phyloP scores from a whole-genome alignment of 2,329 filamentous ascomycete species.

The Albophoma yamanashiensis region DNA sequence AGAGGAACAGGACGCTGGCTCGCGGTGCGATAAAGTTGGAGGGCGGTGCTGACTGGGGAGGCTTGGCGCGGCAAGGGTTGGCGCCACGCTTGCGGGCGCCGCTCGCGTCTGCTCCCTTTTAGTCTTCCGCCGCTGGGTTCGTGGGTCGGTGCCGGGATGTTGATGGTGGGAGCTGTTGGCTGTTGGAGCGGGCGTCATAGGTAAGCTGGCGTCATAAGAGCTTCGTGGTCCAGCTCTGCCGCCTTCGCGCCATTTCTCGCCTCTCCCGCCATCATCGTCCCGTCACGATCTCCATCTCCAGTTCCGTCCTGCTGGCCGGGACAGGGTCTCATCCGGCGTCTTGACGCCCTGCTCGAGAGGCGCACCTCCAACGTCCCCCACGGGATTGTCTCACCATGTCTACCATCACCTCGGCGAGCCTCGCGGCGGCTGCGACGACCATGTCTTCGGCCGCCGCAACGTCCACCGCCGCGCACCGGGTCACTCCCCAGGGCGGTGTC shows the following conservation, averaged over 20 bases:
- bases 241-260: neutral
- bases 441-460: neutral
- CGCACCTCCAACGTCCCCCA: neutral
- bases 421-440: neutral
- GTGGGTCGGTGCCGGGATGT: neutral
- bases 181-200: neutral
- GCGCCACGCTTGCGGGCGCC: neutral
- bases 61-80: neutral
- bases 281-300: neutral
- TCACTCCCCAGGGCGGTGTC: constrained; percentile 43
- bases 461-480: neutral
- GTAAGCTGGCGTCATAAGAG: neutral
- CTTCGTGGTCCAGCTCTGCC: neutral
- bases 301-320: neutral
- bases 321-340: neutral
- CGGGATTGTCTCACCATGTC: neutral
- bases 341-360: neutral
- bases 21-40: neutral
- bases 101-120: neutral
- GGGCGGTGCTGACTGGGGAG: neutral
- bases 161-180: no score
- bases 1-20: neutral
- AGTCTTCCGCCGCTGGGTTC: neutral
- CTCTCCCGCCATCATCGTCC: neutral
- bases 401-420: neutral